A percentile compares a stretch with the other conserved stretches of the same genome.
Evolutionary conservation across 805 yeast species (phyloP).

Genomic region (Yamadazyma paraphyllophila): DNA sequence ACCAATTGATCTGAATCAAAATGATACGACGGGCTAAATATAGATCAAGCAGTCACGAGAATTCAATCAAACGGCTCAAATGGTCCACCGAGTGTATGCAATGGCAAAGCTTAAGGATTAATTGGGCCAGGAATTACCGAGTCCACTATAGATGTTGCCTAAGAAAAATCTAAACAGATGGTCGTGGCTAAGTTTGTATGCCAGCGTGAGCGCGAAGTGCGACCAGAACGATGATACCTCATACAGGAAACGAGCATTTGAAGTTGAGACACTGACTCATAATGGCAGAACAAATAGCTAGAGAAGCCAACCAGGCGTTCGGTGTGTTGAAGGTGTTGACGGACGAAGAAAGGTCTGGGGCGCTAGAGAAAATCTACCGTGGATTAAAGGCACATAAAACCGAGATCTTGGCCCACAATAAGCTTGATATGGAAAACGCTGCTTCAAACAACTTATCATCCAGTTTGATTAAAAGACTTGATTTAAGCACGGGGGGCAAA

Average conservation of each 20-base stretch:
- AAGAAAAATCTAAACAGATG: not conserved
- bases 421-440: constrained; percentile 72
- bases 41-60: too few species aligned
- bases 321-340: constrained; percentile 75
- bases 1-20: too few species aligned
- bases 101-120: too few species aligned
- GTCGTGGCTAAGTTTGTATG: not conserved
- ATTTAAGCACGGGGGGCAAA: constrained; percentile 77
- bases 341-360: constrained; percentile 68
- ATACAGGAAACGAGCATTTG: not conserved
- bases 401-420: constrained; percentile 69
- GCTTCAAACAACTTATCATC: constrained; percentile 56
- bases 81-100: too few species aligned
- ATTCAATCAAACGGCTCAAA: too few species aligned
- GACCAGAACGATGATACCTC: constrained; percentile 2
- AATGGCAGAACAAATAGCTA: constrained; percentile 52
- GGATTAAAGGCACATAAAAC: constrained; percentile 59
- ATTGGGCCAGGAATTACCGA: too few species aligned
- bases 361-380: constrained; percentile 70
- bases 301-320: constrained; percentile 78
- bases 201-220: not conserved
- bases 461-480: constrained; percentile 80
- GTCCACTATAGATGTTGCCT: too few species aligned
- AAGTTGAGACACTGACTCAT: constrained; percentile 1
- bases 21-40: too few species aligned